These are phyloP conservation scores for Mycena olivaceomarginata DNA, from an alignment of 768 basidiomycete species.

Conservation along the genomic window DNA sequence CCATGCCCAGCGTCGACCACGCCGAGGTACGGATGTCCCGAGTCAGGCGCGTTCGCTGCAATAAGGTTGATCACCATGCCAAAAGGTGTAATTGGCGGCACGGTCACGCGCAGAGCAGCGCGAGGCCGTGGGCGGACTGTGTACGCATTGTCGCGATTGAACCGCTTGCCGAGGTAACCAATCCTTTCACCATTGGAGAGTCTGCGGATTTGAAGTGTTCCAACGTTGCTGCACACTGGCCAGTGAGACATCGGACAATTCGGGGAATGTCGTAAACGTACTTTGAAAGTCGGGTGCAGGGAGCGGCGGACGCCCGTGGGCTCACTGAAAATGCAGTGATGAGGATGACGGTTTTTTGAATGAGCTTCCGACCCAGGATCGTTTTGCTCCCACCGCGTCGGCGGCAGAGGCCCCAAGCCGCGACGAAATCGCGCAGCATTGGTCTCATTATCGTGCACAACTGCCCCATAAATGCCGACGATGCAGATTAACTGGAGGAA, in stretches of 20 bases:
- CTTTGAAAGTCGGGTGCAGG: conserved; percentile 18
- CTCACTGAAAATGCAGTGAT: neutral
- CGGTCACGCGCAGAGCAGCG: conserved; percentile 1
- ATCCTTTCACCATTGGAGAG: conserved; percentile 6
- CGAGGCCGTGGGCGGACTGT: neutral
- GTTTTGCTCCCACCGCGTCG: conserved; percentile 12
- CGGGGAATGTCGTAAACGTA: neutral
- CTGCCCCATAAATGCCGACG: neutral
- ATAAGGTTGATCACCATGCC: conserved; percentile 11
- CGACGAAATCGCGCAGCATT: conserved; percentile 33
- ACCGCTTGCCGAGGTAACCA: conserved; percentile 3
- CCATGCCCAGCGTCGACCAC: conserved; percentile 1
- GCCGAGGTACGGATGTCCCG: neutral
- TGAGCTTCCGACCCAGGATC: conserved; percentile 1
- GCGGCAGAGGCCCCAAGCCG: conserved; percentile 24
- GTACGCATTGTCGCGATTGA: conserved; percentile 22
- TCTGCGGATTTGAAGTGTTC: neutral
- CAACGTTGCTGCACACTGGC: conserved; percentile 1
- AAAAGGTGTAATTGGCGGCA: conserved; percentile 14
- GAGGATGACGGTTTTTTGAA: neutral
- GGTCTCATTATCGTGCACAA: conserved; percentile 1
- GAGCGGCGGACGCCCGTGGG: neutral
- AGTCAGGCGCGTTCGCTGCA: conserved; percentile 6
- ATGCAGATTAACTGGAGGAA: neutral
- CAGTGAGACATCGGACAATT: too few species aligned